Percentiles rank a stretch among this genome's conserved stretches.
Evolutionary conservation across 1,139 yeast genomes (phyloP).

Genomic region (Saccharomyces hybrid): DNA sequence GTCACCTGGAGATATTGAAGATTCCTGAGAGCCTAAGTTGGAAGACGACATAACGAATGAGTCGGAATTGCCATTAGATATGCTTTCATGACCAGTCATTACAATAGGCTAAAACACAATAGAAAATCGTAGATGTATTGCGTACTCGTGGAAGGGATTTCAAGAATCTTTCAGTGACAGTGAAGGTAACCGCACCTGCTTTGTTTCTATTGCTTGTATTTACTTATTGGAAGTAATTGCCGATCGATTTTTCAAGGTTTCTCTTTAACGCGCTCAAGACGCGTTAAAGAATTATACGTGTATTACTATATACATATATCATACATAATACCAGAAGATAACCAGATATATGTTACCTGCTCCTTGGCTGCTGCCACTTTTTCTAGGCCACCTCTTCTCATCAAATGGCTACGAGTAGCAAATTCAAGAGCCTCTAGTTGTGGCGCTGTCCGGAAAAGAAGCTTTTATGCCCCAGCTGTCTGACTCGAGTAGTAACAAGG

Average conservation of each 20-base stretch:
- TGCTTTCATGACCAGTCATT: neutral
- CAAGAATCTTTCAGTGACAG: neutral
- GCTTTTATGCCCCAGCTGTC: no score
- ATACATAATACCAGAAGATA: no score
- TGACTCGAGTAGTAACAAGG: no score
- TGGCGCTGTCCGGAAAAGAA: no score
- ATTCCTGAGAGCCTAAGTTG: neutral
- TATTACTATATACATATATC: neutral
- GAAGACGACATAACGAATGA: slow-evolving; percentile 1
- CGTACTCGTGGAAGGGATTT: neutral
- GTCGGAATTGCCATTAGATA: neutral
- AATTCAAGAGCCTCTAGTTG: no score
- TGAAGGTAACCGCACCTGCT: neutral
- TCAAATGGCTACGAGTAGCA: no score
- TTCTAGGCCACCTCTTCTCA: no score
- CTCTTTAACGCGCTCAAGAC: neutral
- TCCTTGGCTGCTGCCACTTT: no score
- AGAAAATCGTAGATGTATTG: no score
- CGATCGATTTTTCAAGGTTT: neutral
- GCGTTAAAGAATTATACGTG: neutral
- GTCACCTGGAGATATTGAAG: neutral
- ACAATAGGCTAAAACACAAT: neutral
- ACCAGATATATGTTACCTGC: no score
- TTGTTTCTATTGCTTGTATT: neutral
- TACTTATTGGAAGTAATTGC: neutral